Conservation (phyloP, 140 eudicot genomes). For the Senecio squalidus region DNA sequence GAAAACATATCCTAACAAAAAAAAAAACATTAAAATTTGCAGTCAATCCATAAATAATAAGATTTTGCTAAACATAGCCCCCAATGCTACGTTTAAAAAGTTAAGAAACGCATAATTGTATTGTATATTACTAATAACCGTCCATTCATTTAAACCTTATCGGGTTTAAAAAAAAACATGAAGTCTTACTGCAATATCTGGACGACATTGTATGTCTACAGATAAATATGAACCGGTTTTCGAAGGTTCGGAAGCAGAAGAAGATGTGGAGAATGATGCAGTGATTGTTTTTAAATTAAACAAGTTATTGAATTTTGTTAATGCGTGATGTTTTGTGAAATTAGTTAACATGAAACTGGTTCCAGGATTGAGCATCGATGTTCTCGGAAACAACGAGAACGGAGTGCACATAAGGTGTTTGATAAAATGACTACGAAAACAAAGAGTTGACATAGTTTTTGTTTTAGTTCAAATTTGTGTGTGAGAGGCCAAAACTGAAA, state of each 20-base stretch:
- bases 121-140: no score
- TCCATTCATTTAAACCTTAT: neutral
- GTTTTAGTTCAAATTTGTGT: neutral
- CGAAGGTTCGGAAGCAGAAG: conserved; percentile 21
- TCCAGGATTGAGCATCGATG: conserved; percentile 8
- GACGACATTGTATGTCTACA: conserved; percentile 52
- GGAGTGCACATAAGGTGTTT: conserved; percentile 54
- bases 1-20: conserved; percentile 56
- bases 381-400: conserved; percentile 14
- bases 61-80: neutral
- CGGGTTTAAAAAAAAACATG: neutral
- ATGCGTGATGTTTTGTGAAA: conserved; percentile 15
- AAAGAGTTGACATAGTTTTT: conserved; percentile 22
- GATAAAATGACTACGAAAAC: conserved; percentile 62
- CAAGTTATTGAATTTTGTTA: neutral
- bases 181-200: conserved; percentile 58
- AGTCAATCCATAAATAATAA: neutral
- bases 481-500: no score
- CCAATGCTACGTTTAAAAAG: neutral
- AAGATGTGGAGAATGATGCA: conserved; percentile 37
- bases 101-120: neutral
- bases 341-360: conserved; percentile 8
- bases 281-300: conserved; percentile 17
- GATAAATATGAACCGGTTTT: conserved; percentile 46
- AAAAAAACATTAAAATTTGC: neutral